phyloP scores from a whole-genome alignment of 2,329 filamentous ascomycete genomes.

The Pestalotiopsis sp. region DNA sequence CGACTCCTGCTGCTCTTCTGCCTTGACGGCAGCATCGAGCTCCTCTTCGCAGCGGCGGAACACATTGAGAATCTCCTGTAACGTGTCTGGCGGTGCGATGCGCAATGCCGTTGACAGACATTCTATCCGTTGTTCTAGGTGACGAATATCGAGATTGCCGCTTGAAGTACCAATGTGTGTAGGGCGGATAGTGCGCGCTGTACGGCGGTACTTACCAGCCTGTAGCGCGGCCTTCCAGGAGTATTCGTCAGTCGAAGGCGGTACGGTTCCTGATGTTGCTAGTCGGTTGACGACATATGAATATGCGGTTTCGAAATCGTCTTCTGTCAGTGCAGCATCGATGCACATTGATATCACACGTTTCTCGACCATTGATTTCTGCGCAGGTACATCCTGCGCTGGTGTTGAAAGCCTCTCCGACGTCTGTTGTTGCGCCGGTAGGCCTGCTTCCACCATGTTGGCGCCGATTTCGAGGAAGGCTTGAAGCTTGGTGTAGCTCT shows the following conservation, averaged over 20 bases:
- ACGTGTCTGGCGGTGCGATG: constrained; percentile 68
- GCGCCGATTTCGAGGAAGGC: constrained; percentile 71
- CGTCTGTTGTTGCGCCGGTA: constrained; percentile 39
- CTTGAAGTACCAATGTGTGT: constrained; percentile 64
- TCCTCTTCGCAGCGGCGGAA: constrained; percentile 82
- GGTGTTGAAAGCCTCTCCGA: constrained; percentile 27
- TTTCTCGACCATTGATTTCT: constrained; percentile 53
- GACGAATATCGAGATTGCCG: constrained; percentile 65
- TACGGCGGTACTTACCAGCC: constrained; percentile 74
- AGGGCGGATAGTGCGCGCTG: constrained; percentile 53
- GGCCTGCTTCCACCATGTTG: constrained; percentile 66
- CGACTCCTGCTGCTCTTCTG: constrained; percentile 70
- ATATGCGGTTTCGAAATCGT: constrained; percentile 86
- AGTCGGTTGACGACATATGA: constrained; percentile 79
- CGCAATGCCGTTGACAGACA: constrained; percentile 76
- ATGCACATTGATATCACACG: constrained; percentile 81
- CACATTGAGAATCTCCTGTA: constrained; percentile 75
- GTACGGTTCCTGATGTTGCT: constrained; percentile 35
- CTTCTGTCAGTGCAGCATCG: constrained; percentile 73
- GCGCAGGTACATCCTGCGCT: constrained; percentile 28
- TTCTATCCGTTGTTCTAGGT: constrained; percentile 81
- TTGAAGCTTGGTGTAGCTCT: constrained; percentile 74
- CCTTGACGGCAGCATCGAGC: constrained; percentile 65
- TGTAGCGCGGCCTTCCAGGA: constrained; percentile 80
- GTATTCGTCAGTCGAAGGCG: constrained; percentile 58